Percentiles rank a stretch among this genome's conserved stretches.
Evolutionary conservation across 345 rosid genomes (phyloP).

Genomic region (Barbarea vulgaris): DNA sequence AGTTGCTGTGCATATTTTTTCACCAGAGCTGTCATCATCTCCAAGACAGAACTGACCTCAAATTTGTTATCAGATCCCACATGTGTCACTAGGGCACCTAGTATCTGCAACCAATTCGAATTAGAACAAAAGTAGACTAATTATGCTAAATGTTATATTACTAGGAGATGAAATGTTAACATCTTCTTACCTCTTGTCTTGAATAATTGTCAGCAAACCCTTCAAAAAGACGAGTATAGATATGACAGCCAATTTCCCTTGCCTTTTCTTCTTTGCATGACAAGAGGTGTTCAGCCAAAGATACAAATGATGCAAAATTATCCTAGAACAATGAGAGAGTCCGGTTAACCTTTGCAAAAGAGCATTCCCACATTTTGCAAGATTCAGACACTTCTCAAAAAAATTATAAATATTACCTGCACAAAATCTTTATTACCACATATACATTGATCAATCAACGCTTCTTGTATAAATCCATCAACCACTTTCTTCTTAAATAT

Average conservation of each 20-base stretch:
- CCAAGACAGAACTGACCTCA: constrained; percentile 78
- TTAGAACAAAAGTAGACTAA: neutral
- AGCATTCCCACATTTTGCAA: constrained; percentile 8
- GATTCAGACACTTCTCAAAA: constrained; percentile 13
- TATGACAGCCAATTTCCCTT: constrained; percentile 66
- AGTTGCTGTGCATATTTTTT: constrained; percentile 60
- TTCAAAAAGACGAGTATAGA: constrained; percentile 63
- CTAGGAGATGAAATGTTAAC: constrained; percentile 1
- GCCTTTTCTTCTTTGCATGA: constrained; percentile 80
- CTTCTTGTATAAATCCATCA: constrained; percentile 61
- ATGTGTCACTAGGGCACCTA: constrained; percentile 79
- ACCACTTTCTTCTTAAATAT: constrained; percentile 73
- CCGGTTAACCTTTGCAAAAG: constrained; percentile 18
- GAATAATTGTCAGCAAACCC: constrained; percentile 63
- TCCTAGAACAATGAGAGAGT: constrained; percentile 51
- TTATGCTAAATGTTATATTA: neutral
- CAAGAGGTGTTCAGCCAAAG: constrained; percentile 69
- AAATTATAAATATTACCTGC: constrained; percentile 47
- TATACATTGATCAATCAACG: constrained; percentile 73
- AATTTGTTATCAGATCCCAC: constrained; percentile 75
- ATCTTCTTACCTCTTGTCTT: constrained; percentile 69
- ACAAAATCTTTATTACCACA: constrained; percentile 66
- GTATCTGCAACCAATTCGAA: constrained; percentile 56
- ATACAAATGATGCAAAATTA: constrained; percentile 67
- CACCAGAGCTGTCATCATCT: constrained; percentile 62